Evolutionary conservation across 2,329 filamentous ascomycete species (phyloP), one percentile per base, ranked within the genome.

Genomic region (Epichloe sylvatica): DNA sequence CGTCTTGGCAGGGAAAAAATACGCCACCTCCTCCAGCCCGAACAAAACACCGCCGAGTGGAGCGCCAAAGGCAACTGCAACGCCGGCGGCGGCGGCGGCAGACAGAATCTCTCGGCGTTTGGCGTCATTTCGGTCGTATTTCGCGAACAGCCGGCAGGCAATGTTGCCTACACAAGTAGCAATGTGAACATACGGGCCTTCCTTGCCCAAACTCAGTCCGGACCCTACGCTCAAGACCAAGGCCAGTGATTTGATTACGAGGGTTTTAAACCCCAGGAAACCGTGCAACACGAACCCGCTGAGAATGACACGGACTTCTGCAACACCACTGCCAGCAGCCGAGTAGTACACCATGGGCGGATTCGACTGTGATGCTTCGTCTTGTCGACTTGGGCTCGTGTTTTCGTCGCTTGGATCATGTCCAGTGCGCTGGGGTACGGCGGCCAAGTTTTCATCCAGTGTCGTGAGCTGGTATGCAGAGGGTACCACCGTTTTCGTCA

Each of bases 1-100:
- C 0, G 91, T 97, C 70, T 98, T 97, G 5, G 91, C 88, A 0
- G 92, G 91, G 64, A 97, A 97, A 67, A 97, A 97, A 66, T 97
- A 97, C 57, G 86, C 81, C 54, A 97, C 90, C 74, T 97, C 92
- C 67, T 98, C 92, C 33, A 97, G 68, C 35, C 88, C 89, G 66
- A 97, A 97, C 3, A 97, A 74, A 1, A 96, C 89, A 47, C 91
- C 91, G 8, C 89, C 88, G 0, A 81, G 62, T 40, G 91, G 91
- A 1, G 91, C 89, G 37, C 91, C 91, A 63, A 97, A 97, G 12
- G 91, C 91, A 34, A 97, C 91, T 11, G 90, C 86, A 5, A 97
- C 88, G 63, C 91, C 91, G 49, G 88, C 88, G 0, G 91, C 89
- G 0, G 91, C 90, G 21, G 88, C 88, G 0, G 91, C 91, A 44